Evolutionary conservation across 306 rosid species (phyloP).

Genomic region (Hippophae tibetana): DNA sequence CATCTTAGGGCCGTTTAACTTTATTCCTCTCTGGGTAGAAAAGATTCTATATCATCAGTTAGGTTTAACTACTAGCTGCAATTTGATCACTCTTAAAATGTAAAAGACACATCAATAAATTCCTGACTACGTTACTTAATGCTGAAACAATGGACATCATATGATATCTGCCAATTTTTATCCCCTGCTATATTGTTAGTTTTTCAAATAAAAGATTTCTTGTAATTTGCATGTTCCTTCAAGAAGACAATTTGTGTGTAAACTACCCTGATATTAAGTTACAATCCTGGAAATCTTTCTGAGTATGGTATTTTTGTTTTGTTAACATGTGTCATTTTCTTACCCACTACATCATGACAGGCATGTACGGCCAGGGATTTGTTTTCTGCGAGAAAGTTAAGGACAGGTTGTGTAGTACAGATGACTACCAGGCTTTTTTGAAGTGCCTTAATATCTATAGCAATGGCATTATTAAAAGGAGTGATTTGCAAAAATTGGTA

Average conservation of each 20-base stretch:
- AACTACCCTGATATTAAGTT: background rate
- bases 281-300: background rate
- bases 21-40: too few relatives aligned
- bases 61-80: too few relatives aligned
- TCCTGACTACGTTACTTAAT: too few relatives aligned
- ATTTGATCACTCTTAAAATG: too few relatives aligned
- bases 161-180: too few relatives aligned
- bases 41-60: too few relatives aligned
- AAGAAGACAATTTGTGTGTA: background rate
- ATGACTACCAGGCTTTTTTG: slow-evolving; percentile 79
- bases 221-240: too few relatives aligned
- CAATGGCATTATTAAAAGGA: slow-evolving; percentile 81
- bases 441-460: slow-evolving; percentile 80
- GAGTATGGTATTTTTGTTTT: background rate
- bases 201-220: too few relatives aligned
- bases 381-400: slow-evolving; percentile 82
- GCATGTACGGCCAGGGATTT: slow-evolving; percentile 66
- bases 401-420: slow-evolving; percentile 69
- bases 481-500: slow-evolving; percentile 82
- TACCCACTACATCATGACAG: slow-evolving; percentile 39
- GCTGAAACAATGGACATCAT: too few relatives aligned
- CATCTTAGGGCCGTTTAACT: too few relatives aligned
- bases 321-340: slow-evolving; percentile 7
- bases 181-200: too few relatives aligned
- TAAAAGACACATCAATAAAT: too few relatives aligned